These are phyloP conservation scores for Jacaranda mimosifolia DNA, from an alignment of 257 asterid species.

Conservation along the genomic window DNA sequence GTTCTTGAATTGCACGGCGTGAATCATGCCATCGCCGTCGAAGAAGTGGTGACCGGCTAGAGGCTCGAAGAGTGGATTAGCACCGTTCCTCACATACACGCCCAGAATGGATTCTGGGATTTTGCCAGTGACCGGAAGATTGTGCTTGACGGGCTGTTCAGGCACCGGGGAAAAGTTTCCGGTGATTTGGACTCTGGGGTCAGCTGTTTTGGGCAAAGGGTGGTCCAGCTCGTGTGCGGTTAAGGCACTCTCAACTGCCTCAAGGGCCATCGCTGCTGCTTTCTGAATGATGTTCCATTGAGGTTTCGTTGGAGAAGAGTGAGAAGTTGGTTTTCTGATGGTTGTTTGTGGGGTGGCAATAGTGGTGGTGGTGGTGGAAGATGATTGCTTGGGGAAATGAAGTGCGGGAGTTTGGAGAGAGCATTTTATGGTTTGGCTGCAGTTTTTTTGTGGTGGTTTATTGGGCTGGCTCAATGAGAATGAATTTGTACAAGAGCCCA, in stretches of 20 bases:
- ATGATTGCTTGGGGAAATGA: slow-evolving; percentile 68
- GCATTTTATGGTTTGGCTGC: slow-evolving; percentile 38
- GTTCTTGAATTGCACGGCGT: slow-evolving; percentile 69
- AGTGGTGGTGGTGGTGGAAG: too few relatives aligned
- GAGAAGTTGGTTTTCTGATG: too few relatives aligned
- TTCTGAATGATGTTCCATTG: slow-evolving; percentile 79
- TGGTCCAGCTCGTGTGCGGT: slow-evolving; percentile 67
- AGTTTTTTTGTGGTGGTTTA: slow-evolving; percentile 22
- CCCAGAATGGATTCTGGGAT: slow-evolving; percentile 79
- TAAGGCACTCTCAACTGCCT: slow-evolving; percentile 72
- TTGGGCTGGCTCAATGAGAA: too few relatives aligned
- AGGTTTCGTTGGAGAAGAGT: slow-evolving; percentile 35
- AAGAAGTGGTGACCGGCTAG: slow-evolving; percentile 95
- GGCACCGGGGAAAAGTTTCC: slow-evolving; percentile 97
- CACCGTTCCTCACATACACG: slow-evolving; percentile 89
- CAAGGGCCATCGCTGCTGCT: slow-evolving; percentile 84
- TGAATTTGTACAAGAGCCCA: slow-evolving; percentile 33
- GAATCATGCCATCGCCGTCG: slow-evolving; percentile 99
- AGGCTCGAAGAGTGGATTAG: slow-evolving; percentile 89
- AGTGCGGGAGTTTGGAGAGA: slow-evolving; percentile 71
- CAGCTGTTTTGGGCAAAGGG: slow-evolving; percentile 91
- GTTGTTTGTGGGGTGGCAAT: slow-evolving; percentile 19
- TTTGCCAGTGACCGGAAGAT: slow-evolving; percentile 69
- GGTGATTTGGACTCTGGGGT: slow-evolving; percentile 84
- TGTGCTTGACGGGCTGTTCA: slow-evolving; percentile 67